A percentile compares a stretch with the other conserved stretches of the same genome.
Conservation (phyloP, 306 rosid species). For the Medicago truncatula region MtrunA17r5.0-ANR NC_053045.1:2653001-2653500, state of each 20-base stretch:
- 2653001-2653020: constrained; percentile 76
- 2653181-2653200: constrained; percentile 88
- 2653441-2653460: not conserved
- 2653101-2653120: constrained; percentile 91
- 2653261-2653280: constrained; percentile 75
- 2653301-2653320: constrained; percentile 88
- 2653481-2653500: no score
- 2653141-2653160: constrained; percentile 90
- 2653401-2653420: not conserved
- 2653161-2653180: constrained; percentile 84
- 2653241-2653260: constrained; percentile 79
- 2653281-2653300: constrained; percentile 77
- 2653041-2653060: constrained; percentile 53
- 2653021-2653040: constrained; percentile 62
- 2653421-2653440: not conserved
- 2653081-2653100: constrained; percentile 83
- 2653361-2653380: constrained; percentile 12
- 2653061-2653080: constrained; percentile 61
- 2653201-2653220: constrained; percentile 90
- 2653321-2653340: constrained; percentile 72
- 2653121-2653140: constrained; percentile 94
- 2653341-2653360: constrained; percentile 63
- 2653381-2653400: not conserved
- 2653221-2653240: constrained; percentile 93
- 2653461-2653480: not conserved